Evolutionary conservation across 805 yeast genomes (phyloP), one percentile per base, ranked within the genome.

Genomic region (Maudiozyma turicensis): DNA sequence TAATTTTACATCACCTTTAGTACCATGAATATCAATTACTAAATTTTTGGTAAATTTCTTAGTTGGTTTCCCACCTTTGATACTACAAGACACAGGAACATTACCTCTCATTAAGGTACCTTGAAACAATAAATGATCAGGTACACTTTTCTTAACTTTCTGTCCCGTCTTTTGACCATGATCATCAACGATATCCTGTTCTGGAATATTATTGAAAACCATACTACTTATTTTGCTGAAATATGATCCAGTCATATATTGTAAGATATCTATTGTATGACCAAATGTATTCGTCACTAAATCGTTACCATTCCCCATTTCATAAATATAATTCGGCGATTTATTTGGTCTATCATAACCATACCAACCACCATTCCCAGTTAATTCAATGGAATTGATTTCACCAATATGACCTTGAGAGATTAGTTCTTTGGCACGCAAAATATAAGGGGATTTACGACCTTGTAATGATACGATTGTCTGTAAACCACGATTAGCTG

Each of bases 21-120:
- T 60, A 15, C 67, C 67, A 49, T 63, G 67, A 34, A 63, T 58
- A 48, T 63, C 66, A 30, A 63, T 60, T n/a, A 63, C 61, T 43
- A 63, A 47, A 48, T 61, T 63, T 50, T 63, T 63, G 30, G 66
- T 61, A 44, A 63, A 63, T 48, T 60, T 63, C 37, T 63, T 61
- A 1, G 61, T 58, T 9, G 67, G 67, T 39, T 58, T 63, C 6
- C 66, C 67, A 40, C 67, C 66, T 51, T 63, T 60, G 33, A 63
- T 57, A 46, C 61, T 56, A 47, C 64, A 60, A 1, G 63, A 58
- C 3, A 63, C 62, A 3, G 67, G 67, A 1, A 60, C 59, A 44
- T 61, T 61, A 4, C 64, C 66, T 26, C 51, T 54, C 31, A 51
- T 40, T 29, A 61, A 47, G 9, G 60, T 52, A 9, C 65, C 67